These are phyloP conservation scores for Penicillium canescens DNA, from an alignment of 495 filamentous ascomycete genomes.

Conservation along the genomic window DNA sequence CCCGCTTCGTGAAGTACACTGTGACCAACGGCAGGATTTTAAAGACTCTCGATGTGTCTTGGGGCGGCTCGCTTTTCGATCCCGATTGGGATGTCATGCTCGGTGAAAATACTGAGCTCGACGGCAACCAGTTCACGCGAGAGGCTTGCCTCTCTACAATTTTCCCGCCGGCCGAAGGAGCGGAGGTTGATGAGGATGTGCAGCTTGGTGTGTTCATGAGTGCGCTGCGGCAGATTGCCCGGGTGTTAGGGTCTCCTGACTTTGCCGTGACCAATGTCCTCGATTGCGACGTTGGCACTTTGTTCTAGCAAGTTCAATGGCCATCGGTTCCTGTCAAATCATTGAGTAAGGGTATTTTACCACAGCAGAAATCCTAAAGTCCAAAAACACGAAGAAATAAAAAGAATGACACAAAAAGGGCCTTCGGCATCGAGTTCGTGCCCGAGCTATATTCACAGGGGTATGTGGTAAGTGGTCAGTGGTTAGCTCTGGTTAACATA, in stretches of 20 bases:
- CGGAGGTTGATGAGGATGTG: background rate
- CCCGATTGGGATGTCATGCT: conserved; percentile 51
- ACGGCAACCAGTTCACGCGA: background rate
- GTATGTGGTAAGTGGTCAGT: too few relatives aligned
- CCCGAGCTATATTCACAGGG: too few relatives aligned
- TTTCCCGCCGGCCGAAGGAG: background rate
- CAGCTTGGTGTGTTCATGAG: conserved; percentile 4
- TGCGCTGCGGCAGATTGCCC: background rate
- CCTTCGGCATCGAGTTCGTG: too few relatives aligned
- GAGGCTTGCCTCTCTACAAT: background rate
- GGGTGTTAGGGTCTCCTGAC: conserved; percentile 5
- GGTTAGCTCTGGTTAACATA: too few relatives aligned
- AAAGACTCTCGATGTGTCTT: conserved; percentile 19
- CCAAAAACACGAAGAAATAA: background rate
- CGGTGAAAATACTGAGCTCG: conserved; percentile 30
- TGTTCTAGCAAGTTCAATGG: conserved; percentile 24
- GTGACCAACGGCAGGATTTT: conserved; percentile 9
- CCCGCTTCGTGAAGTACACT: conserved; percentile 54
- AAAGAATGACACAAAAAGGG: background rate
- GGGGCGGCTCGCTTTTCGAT: conserved; percentile 52
- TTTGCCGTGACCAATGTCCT: conserved; percentile 21
- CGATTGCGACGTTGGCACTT: conserved; percentile 33
- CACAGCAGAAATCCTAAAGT: too few relatives aligned
- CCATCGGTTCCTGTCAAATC: background rate
- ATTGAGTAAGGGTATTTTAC: background rate